Evolutionary conservation across 371 early-diverging fungal species (phyloP).

Genomic region (Mortierella sp.): DNA sequence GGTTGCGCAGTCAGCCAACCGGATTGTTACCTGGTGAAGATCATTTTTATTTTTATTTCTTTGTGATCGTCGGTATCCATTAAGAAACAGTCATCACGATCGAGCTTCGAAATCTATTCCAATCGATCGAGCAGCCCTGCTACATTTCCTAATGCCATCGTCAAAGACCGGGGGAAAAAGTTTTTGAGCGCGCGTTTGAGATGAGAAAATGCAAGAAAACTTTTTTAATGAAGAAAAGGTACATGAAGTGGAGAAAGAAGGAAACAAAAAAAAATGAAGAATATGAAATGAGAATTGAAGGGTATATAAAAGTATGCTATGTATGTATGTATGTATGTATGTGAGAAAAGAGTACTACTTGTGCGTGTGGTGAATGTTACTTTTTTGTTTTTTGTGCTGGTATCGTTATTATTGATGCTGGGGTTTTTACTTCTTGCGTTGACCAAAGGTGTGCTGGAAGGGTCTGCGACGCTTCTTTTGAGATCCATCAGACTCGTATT

Average conservation of each 20-base stretch:
- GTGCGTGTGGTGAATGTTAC: neutral
- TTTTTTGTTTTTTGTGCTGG: neutral
- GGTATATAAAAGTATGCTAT: slow-evolving; percentile 8
- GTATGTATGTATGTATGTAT: neutral
- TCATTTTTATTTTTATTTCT: too few species aligned
- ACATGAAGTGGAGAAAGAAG: neutral
- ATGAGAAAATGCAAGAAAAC: neutral
- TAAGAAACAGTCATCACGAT: too few species aligned
- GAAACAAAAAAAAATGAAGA: too few species aligned
- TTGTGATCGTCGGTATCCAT: too few species aligned
- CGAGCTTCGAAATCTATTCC: too few species aligned
- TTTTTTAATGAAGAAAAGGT: slow-evolving; percentile 1
- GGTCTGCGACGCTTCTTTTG: slow-evolving; percentile 35
- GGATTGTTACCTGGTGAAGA: too few species aligned
- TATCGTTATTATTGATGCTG: neutral
- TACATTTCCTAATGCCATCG: too few species aligned
- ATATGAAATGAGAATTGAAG: neutral
- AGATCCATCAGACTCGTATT: neutral
- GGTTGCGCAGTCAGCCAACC: too few species aligned
- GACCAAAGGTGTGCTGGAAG: slow-evolving; percentile 17
- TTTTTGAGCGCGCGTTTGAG: neutral
- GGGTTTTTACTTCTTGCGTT: slow-evolving; percentile 23
- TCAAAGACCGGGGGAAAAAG: too few species aligned
- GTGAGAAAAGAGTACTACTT: neutral
- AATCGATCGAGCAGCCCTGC: too few species aligned